Evolutionary conservation across 495 filamentous ascomycete genomes (phyloP).

Genomic region (Aspergillus heteromorphus): DNA sequence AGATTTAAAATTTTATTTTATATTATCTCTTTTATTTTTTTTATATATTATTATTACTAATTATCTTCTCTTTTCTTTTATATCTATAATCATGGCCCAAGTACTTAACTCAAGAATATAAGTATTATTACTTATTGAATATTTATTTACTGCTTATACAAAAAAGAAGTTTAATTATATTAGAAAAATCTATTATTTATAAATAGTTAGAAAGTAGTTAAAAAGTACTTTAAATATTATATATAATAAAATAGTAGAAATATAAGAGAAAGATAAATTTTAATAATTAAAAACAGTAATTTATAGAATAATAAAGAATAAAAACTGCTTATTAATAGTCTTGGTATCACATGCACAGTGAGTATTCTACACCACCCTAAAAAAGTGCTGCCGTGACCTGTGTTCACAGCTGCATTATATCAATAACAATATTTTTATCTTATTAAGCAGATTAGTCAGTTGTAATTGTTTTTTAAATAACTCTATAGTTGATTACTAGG

Average conservation of each 20-base stretch:
- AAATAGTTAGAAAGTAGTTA: not conserved
- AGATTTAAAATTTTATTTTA: not conserved
- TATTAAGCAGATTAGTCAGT: too few relatives aligned
- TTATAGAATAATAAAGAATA: too few relatives aligned
- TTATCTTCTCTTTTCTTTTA: not conserved
- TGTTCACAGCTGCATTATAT: too few relatives aligned
- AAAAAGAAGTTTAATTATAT: not conserved
- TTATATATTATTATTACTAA: not conserved
- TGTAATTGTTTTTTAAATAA: too few relatives aligned
- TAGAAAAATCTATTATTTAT: not conserved
- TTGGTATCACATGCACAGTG: too few relatives aligned
- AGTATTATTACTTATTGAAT: not conserved
- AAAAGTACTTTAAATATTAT: not conserved
- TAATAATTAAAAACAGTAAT: not conserved
- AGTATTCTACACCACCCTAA: too few relatives aligned
- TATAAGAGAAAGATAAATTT: not conserved
- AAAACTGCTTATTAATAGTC: too few relatives aligned
- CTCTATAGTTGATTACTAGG: too few relatives aligned
- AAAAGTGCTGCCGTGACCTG: too few relatives aligned
- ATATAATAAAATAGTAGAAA: not conserved
- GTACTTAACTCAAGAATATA: not conserved
- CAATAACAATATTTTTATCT: too few relatives aligned
- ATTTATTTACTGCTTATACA: not conserved
- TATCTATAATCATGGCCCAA: not conserved
- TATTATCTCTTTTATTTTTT: not conserved